Evolutionary conservation across 139 green algal genomes (phyloP), one percentile per base, ranked within the genome.

Genomic region (Volvox reticuliferus): DNA sequence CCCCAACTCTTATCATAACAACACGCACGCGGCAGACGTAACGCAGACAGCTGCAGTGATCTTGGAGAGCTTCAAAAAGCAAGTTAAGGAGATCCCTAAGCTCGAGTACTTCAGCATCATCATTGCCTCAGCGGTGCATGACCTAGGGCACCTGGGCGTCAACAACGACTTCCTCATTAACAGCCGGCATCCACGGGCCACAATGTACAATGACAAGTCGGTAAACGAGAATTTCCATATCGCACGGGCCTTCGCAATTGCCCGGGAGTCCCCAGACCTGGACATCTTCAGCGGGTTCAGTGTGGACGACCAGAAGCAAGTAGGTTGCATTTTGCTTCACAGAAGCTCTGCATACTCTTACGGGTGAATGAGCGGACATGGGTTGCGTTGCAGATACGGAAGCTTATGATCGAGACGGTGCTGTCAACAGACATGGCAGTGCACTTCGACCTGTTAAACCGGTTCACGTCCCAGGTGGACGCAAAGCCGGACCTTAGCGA

Each of bases 111-210:
- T 96, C 82, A 92, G 90, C 88, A 89, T 96, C 81, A 95, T 96
- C 63, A 81, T 96, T 35, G 94, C 93, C 0, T 92, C 94, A 3
- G 94, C 94, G 1, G 93, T 96, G 86, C 94, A 96, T 82, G 94
- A 96, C 92, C 85, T 96, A 76, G 94, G 93, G 68, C 94, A 96
- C 87, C 91, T 94, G 30, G 94, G 94, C 35, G 93, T 96, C 37
- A 96, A 96, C 94, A 96, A 96, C 86, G 93, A 94, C 77, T 96
- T 96, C 89, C 92, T 96, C 37, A 92, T 96, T 78, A 95, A 94
- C 91, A 96, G 91, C 86, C 88, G 89, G 86, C 89, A 95, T 63
- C 82, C 87, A 6, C 92, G 90, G 12, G 94, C 94, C 14, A 88
- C 94, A 1, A 93, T 88, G 63, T 95, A 96, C 93, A 96, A 96